Evolutionary conservation across 2,329 filamentous ascomycete species (phyloP), one percentile per base, ranked within the genome.

Genomic region (Pseudogymnoascus sp.): DNA sequence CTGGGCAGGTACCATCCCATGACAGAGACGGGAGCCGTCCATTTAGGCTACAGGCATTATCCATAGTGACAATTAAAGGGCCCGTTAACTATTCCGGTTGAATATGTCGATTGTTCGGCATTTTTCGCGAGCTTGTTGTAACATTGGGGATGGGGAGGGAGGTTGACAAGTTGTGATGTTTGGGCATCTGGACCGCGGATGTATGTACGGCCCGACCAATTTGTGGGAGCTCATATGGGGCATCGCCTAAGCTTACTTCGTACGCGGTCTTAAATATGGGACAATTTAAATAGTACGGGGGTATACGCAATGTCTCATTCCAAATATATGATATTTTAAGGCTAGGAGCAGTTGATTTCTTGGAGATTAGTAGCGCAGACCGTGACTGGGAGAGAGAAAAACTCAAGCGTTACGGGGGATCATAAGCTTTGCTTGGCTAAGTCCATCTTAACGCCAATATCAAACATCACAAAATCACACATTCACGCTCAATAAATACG

Each of bases 401-500:
- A 31, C 4, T 2, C n/a, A 53, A 11, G 26, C n/a, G 2, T 19
- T 53, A 31, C 9, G 26, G n/a, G 19, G 26, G 9, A 19, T 31
- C 2, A 53, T 17, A 10, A 31, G 26, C 10, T 4, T 57, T 57
- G 9, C 50, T 33, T 33, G 17, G 15, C 28, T 35, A 19, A 4
- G n/a, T 21, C 50, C n/a, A 35, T 57, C 28, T 21, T 33, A 33
- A 10, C 33, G 28, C 50, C 17, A 19, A 57, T 33, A 57, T 57
- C 28, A 57, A 33, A 57, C 8, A 57, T 33, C 50, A 33, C n/a
- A 33, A 33, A 19, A 33, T 57, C 50, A 57, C 50, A 35, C 28
- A 57, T 57, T 57, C 50, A 57, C 50, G 21, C 50, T 57, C 50
- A 57, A 57, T 35, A 57, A 57, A 33, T 57, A 57, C 28, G 17